Conservation (phyloP, 352 stramenopile species). For the Globisporangium recalcitrans region DNA sequence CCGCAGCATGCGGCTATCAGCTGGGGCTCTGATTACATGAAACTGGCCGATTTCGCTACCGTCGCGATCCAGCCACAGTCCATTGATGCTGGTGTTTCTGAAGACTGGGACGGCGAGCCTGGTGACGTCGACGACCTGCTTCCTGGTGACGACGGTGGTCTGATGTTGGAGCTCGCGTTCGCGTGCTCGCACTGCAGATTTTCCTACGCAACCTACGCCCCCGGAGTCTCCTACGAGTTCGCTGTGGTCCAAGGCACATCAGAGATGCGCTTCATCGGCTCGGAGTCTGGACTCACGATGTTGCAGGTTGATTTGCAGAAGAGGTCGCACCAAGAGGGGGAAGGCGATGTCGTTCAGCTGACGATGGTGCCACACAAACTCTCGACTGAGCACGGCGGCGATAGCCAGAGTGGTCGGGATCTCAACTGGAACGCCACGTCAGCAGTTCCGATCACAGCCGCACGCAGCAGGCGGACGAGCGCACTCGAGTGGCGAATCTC, state of each 20-base stretch:
- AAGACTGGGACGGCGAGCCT: neutral
- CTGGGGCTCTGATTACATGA: neutral
- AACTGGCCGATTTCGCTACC: neutral
- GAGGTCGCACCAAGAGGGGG: neutral
- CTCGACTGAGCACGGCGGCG: neutral
- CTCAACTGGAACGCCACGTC: slow-evolving; percentile 7
- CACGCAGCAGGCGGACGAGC: neutral
- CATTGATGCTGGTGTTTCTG: neutral
- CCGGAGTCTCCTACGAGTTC: slow-evolving; percentile 39
- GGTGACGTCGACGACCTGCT: neutral
- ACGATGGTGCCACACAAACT: slow-evolving; percentile 5
- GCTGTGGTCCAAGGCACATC: slow-evolving; percentile 20
- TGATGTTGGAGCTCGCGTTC: slow-evolving; percentile 21
- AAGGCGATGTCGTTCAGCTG: neutral
- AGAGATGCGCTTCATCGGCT: slow-evolving; percentile 22
- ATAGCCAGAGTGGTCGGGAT: neutral
- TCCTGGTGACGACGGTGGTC: neutral
- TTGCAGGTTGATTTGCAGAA: slow-evolving; percentile 14
- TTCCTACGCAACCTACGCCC: slow-evolving; percentile 26
- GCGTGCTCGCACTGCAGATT: slow-evolving; percentile 25
- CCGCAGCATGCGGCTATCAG: neutral
- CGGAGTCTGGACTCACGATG: slow-evolving; percentile 13
- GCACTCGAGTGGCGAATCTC: slow-evolving; percentile 2
- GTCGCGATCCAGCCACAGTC: slow-evolving; percentile 1
- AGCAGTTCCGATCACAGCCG: neutral